Conservation (phyloP, 2,329 filamentous ascomycete genomes). For the Thelonectria olida region DNA sequence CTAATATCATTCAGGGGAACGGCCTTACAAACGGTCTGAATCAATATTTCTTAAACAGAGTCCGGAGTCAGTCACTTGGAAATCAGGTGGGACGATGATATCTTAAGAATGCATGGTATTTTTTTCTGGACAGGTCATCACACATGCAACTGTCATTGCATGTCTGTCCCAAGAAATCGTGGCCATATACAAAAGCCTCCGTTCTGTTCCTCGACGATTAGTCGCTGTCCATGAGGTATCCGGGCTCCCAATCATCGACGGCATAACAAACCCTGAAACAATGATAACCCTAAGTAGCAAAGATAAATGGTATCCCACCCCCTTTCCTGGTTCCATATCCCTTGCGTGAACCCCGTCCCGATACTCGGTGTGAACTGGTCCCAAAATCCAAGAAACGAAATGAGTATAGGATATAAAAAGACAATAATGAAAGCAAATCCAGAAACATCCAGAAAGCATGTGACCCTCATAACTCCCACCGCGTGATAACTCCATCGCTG, state of each 20-base stretch:
- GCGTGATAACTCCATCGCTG: slow-evolving; percentile 47
- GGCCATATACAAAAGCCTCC: slow-evolving; percentile 20
- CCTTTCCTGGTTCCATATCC: slow-evolving; percentile 24
- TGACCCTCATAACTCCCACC: slow-evolving; percentile 38
- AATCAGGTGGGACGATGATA: background rate
- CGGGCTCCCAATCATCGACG: slow-evolving; percentile 39
- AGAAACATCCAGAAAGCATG: slow-evolving; percentile 17
- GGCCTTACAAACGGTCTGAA: background rate
- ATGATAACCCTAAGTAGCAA: slow-evolving; percentile 28
- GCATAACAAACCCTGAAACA: slow-evolving; percentile 34
- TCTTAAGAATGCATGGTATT: slow-evolving; percentile 9
- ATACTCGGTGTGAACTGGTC: slow-evolving; percentile 27
- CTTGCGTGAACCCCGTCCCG: slow-evolving; percentile 21
- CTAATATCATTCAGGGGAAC: background rate
- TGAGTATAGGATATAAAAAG: slow-evolving; percentile 18
- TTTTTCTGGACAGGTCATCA: slow-evolving; percentile 32
- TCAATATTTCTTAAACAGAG: no score
- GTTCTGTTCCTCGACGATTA: slow-evolving; percentile 36
- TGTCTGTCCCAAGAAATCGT: slow-evolving; percentile 29
- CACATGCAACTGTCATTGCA: slow-evolving; percentile 21
- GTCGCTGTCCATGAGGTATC: slow-evolving; percentile 41
- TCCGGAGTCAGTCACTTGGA: background rate
- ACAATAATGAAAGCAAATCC: slow-evolving; percentile 21
- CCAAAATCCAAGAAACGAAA: slow-evolving; percentile 26
- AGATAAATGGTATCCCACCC: slow-evolving; percentile 33